Evolutionary conservation across 768 basidiomycete genomes (phyloP), one percentile per base, ranked within the genome.

Genomic region (Scleroderma bovista): DNA sequence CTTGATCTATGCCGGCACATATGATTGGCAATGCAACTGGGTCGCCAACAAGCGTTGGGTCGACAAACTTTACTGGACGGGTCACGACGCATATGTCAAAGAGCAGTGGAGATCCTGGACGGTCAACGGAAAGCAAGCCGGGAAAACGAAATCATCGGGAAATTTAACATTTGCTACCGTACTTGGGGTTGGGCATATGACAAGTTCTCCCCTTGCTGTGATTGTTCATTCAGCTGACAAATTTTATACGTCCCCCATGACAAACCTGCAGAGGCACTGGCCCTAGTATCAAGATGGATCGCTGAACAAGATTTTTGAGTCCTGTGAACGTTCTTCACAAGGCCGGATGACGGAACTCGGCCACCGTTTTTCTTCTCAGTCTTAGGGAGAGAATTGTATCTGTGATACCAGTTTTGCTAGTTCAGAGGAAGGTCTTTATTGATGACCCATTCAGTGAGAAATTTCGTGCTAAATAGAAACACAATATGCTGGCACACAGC

Each of bases 101-200:
- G 60, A 74, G 43, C 58, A 67, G 11, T 65, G 81, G 60, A 66
- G 69, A 40, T 71, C 78, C 10, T 88, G 84, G 84, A 57, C 58
- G 0, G 75, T 86, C 9, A 69, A 78, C 52, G 80, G 78, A 11
- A 56, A 72, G 47, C 64, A 64, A 38, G 86, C 76, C 0, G 86
- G 86, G 5, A 70, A 72, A 60, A 80, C 76, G 39, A 80, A 81
- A 64, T 72, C 67, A 26, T 72, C 72, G 32, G 76, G 74, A 7
- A 75, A 76, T 17, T 66, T 91, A 49, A 86, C 83, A 33, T 86
- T 82, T 60, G 78, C 76, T 15, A 85, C 80, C 1, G 66, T 87
- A 33, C 66, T 74, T 40, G 83, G 75, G 5, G 88, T 85, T 24
- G 87, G 87, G n/a, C 87, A 89, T 69, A 84, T 85, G 83, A 84